Conservation (phyloP, 495 filamentous ascomycete genomes). For the Aspergillus hancockii region DNA sequence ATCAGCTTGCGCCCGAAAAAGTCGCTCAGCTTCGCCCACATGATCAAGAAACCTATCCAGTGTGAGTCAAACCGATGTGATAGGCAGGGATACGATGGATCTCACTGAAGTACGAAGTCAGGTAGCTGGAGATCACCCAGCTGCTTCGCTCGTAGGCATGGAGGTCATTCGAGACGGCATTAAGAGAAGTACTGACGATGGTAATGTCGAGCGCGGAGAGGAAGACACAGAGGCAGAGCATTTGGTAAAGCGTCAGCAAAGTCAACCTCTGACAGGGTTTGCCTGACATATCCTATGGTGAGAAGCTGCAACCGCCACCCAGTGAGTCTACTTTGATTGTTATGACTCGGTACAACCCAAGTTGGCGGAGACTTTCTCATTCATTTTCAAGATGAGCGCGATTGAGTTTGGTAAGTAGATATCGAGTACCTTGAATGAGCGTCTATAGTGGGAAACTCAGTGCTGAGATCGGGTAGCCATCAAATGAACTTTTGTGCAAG, state of each 20-base stretch:
- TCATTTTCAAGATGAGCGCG: no score
- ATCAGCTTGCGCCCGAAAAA: slow-evolving; percentile 51
- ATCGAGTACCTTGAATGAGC: no score
- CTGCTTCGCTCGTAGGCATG: slow-evolving; percentile 9
- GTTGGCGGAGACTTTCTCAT: no score
- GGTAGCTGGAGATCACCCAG: slow-evolving; percentile 33
- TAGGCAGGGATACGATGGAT: no score
- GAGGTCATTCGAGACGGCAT: slow-evolving; percentile 35
- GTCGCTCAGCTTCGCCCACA: slow-evolving; percentile 54
- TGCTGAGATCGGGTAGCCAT: no score
- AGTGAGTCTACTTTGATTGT: no score
- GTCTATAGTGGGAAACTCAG: no score
- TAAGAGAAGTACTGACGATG: slow-evolving; percentile 52
- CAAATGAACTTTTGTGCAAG: no score
- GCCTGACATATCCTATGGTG: neutral
- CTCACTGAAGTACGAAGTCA: slow-evolving; percentile 26
- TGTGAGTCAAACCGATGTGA: neutral
- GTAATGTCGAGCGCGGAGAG: slow-evolving; percentile 56
- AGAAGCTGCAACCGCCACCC: neutral
- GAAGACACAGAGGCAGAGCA: slow-evolving; percentile 51
- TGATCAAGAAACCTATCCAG: slow-evolving; percentile 26
- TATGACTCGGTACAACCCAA: no score
- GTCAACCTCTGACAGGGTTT: no score
- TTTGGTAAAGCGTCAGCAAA: neutral
- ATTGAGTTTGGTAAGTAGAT: no score